A percentile compares a stretch with the other conserved stretches of the same genome.
These are phyloP conservation scores for Trifolium pratense DNA, from an alignment of 306 rosid genomes.

Conservation along the genomic window DNA sequence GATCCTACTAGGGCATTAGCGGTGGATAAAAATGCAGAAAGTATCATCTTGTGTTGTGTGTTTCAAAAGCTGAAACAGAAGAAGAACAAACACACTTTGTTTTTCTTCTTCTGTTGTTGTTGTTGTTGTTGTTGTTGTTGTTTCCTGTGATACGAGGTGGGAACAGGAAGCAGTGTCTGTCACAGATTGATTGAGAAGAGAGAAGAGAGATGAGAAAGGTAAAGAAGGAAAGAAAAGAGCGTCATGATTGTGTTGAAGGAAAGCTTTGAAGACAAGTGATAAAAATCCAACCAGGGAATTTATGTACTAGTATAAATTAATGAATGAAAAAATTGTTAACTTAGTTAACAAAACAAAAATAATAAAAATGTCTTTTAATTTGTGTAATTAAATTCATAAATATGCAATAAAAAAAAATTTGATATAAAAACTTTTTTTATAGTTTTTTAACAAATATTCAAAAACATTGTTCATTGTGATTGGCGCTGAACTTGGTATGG, in stretches of 20 bases:
- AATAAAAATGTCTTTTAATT: too few species aligned
- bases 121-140: neutral
- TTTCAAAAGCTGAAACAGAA: constrained; percentile 26
- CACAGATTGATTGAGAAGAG: constrained; percentile 27
- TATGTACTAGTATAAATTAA: too few species aligned
- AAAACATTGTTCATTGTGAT: too few species aligned
- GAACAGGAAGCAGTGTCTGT: constrained; percentile 12
- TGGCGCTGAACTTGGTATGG: too few species aligned
- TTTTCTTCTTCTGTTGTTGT: neutral
- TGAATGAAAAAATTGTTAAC: too few species aligned
- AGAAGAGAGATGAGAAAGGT: neutral
- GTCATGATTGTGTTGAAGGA: neutral
- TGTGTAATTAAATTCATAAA: too few species aligned
- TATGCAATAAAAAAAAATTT: too few species aligned
- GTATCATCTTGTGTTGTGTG: constrained; percentile 35
- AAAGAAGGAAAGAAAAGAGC: neutral
- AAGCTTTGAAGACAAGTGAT: constrained; percentile 29
- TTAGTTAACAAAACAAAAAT: too few species aligned
- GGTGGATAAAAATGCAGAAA: constrained; percentile 22
- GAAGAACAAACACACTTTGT: neutral
- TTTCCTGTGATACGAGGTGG: constrained; percentile 16
- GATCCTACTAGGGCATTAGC: constrained; percentile 50
- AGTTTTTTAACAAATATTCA: too few species aligned
- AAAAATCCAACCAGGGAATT: constrained; percentile 6
- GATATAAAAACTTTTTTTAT: too few species aligned